A percentile compares a stretch with the other conserved stretches of the same genome.
These are phyloP conservation scores for Paramecium pentaurelia DNA, from an alignment of 73 alveolate species.

Conservation along the genomic window DNA sequence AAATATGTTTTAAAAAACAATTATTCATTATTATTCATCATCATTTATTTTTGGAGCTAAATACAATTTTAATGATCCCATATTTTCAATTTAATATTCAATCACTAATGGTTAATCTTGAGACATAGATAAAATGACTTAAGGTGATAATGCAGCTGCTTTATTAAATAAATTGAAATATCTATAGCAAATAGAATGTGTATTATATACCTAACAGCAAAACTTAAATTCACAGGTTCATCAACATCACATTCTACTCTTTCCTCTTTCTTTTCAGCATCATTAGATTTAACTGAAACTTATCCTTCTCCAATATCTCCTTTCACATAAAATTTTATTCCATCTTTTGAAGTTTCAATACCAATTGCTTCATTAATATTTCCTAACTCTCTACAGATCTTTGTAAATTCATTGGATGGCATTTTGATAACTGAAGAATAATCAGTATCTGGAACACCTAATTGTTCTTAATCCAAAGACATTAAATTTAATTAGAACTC, in stretches of 20 bases:
- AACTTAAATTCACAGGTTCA: slow-evolving; percentile 87
- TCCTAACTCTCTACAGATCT: slow-evolving; percentile 92
- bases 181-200: slow-evolving; percentile 66
- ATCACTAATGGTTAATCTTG: slow-evolving; percentile 93
- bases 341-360: slow-evolving; percentile 82
- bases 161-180: slow-evolving; percentile 98
- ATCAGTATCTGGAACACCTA: slow-evolving; percentile 97
- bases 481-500: slow-evolving; percentile 95
- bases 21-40: slow-evolving; percentile 62
- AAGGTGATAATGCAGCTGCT: slow-evolving; percentile 85
- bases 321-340: slow-evolving; percentile 85
- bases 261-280: slow-evolving; percentile 80
- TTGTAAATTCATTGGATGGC: slow-evolving; percentile 91
- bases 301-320: slow-evolving; percentile 97
- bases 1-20: neutral
- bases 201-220: slow-evolving; percentile 79
- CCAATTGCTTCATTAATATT: slow-evolving; percentile 87
- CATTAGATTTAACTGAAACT: slow-evolving; percentile 85
- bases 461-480: slow-evolving; percentile 94
- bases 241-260: slow-evolving; percentile 79
- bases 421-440: slow-evolving; percentile 87
- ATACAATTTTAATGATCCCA: slow-evolving; percentile 94
- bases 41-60: slow-evolving; percentile 98
- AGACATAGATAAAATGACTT: slow-evolving; percentile 84
- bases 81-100: slow-evolving; percentile 89